Conservation (phyloP, 108 stramenopile species). For the Nitzschia sp. region DNA sequence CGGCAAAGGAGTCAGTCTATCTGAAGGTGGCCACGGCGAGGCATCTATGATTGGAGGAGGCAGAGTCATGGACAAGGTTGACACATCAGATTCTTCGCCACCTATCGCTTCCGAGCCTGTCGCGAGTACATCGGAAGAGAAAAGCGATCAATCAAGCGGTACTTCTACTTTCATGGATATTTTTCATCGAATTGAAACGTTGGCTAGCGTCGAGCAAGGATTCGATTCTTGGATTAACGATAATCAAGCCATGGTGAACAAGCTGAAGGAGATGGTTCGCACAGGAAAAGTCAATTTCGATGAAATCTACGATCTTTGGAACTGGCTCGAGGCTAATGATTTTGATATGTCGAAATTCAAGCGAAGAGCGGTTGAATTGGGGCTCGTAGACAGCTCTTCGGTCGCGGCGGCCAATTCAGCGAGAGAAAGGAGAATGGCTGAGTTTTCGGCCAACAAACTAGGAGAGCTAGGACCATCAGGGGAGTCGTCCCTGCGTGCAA, state of each 20-base stretch:
- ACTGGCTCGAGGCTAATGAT: slow-evolving; percentile 9
- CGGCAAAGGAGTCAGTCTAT: neutral
- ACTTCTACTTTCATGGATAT: neutral
- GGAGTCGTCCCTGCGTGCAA: neutral
- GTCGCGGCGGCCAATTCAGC: neutral
- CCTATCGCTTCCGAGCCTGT: neutral
- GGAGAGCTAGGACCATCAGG: neutral
- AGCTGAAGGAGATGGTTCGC: neutral
- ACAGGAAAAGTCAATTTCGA: slow-evolving; percentile 17
- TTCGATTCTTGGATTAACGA: neutral
- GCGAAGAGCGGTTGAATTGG: neutral
- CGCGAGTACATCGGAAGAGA: neutral
- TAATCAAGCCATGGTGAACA: neutral
- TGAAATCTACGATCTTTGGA: slow-evolving; percentile 17
- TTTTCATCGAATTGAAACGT: neutral
- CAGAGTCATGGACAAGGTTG: neutral
- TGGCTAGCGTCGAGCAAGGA: neutral
- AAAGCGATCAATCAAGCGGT: neutral
- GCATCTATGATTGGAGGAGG: neutral
- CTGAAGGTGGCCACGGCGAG: neutral
- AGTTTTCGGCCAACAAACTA: neutral
- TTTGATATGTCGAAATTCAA: neutral
- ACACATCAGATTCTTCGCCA: neutral
- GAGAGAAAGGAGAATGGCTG: neutral
- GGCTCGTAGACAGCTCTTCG: neutral